Evolutionary conservation across 441 rosid species (phyloP).

Genomic region (Gossypium laxum): DNA sequence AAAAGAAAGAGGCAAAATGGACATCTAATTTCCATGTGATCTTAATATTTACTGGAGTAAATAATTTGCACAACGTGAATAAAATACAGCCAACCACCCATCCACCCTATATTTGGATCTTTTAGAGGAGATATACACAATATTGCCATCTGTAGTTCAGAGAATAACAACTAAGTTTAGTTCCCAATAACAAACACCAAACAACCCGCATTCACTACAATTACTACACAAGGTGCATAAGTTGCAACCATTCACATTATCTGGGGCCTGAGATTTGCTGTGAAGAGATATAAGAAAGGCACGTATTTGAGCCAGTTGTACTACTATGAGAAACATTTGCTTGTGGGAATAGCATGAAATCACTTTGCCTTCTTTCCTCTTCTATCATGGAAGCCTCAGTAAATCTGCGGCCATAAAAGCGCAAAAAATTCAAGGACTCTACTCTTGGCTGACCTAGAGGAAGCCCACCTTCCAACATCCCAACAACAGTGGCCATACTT

Average conservation of each 20-base stretch:
- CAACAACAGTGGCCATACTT: slow-evolving; percentile 58
- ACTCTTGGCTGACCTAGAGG: slow-evolving; percentile 53
- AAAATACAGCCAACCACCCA: not conserved
- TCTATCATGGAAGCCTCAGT: slow-evolving; percentile 58
- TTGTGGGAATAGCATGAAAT: slow-evolving; percentile 23
- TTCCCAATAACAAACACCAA: not conserved
- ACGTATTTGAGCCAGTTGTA: slow-evolving; percentile 21
- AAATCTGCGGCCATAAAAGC: slow-evolving; percentile 31
- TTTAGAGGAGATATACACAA: slow-evolving; percentile 1
- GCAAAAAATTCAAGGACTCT: slow-evolving; percentile 40
- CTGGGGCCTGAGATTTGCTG: slow-evolving; percentile 85
- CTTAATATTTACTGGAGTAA: not conserved
- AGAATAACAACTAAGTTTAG: not conserved
- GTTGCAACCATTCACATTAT: slow-evolving; percentile 21
- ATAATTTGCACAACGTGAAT: slow-evolving; percentile 13
- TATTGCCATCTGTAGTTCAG: not conserved
- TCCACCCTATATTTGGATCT: not conserved
- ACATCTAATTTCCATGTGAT: not conserved
- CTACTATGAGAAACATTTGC: slow-evolving; percentile 21
- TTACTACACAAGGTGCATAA: slow-evolving; percentile 8
- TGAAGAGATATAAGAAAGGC: slow-evolving; percentile 50
- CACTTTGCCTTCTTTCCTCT: slow-evolving; percentile 29
- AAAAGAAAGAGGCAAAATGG: not conserved
- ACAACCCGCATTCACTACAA: slow-evolving; percentile 7
- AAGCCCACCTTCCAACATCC: slow-evolving; percentile 67